Evolutionary conservation across 2,329 filamentous ascomycete genomes (phyloP).

Genomic region (Neopestalotiopsis sp.): DNA sequence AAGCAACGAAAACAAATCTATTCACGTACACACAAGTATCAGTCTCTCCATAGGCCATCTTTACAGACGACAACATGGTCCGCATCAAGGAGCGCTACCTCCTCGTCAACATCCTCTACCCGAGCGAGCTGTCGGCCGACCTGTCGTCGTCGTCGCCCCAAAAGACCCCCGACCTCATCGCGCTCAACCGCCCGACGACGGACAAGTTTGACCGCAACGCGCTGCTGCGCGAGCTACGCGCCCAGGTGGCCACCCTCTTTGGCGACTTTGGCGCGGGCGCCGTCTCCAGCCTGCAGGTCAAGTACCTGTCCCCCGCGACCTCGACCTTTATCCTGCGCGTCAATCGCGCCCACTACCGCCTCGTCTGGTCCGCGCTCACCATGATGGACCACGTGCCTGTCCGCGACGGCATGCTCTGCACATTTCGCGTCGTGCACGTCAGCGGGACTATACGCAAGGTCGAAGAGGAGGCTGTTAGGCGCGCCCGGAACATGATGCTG

Average conservation of each 20-base stretch:
- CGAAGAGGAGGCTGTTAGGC: constrained; percentile 85
- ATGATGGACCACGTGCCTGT: constrained; percentile 75
- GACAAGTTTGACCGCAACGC: constrained; percentile 70
- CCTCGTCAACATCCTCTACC: constrained; percentile 92
- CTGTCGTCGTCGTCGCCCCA: constrained; percentile 15
- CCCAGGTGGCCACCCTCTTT: constrained; percentile 75
- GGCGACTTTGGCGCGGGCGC: constrained; percentile 88
- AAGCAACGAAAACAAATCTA: background rate
- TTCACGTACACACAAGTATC: background rate
- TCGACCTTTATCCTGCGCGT: constrained; percentile 92
- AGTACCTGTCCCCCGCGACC: constrained; percentile 91
- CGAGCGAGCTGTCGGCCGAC: constrained; percentile 54
- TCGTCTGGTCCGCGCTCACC: constrained; percentile 89
- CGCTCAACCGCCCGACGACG: constrained; percentile 80
- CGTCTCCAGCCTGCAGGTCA: constrained; percentile 73
- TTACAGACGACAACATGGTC: constrained; percentile 68
- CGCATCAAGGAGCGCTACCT: constrained; percentile 96
- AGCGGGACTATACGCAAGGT: constrained; percentile 93
- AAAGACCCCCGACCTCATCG: constrained; percentile 65
- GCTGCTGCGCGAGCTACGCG: constrained; percentile 72
- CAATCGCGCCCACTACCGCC: constrained; percentile 79
- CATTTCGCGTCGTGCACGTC: constrained; percentile 84
- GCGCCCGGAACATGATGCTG: constrained; percentile 75
- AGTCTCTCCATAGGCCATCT: background rate
- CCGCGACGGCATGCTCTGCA: constrained; percentile 67